Evolutionary conservation across 2,329 filamentous ascomycete genomes (phyloP).

Genomic region (Sclerotinia subarctica): DNA sequence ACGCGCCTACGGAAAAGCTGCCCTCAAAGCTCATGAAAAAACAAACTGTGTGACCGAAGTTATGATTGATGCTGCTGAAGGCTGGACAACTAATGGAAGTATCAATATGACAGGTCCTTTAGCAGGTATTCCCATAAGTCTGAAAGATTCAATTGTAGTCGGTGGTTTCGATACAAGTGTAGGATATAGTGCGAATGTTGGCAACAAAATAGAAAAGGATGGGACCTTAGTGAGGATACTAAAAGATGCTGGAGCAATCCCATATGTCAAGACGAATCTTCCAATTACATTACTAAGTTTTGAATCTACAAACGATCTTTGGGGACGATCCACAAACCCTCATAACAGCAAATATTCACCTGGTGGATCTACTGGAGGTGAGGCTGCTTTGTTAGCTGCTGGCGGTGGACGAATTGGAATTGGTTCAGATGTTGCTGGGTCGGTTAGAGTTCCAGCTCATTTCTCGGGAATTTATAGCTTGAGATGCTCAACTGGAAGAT

Average conservation of each 20-base stretch:
- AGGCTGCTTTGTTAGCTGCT: constrained; percentile 76
- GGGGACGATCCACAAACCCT: constrained; percentile 79
- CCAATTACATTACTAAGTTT: constrained; percentile 63
- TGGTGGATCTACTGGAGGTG: constrained; percentile 72
- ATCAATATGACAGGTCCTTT: constrained; percentile 77
- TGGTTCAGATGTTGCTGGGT: constrained; percentile 83
- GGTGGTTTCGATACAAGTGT: constrained; percentile 81
- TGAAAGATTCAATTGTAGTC: constrained; percentile 79
- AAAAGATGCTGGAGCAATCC: constrained; percentile 83
- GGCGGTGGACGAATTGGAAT: constrained; percentile 81
- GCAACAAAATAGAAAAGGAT: constrained; percentile 73
- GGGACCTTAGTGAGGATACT: constrained; percentile 71
- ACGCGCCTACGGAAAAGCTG: constrained; percentile 82
- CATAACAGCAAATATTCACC: constrained; percentile 82
- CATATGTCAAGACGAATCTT: constrained; percentile 89
- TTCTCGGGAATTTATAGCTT: constrained; percentile 87
- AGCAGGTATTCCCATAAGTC: constrained; percentile 79
- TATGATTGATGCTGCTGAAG: constrained; percentile 73
- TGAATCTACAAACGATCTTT: constrained; percentile 57
- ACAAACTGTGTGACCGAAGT: constrained; percentile 91
- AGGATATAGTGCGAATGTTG: constrained; percentile 71
- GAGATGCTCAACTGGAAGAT: constrained; percentile 82
- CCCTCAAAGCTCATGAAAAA: constrained; percentile 75
- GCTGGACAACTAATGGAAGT: constrained; percentile 58
- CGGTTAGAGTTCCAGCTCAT: constrained; percentile 80